phyloP scores from a whole-genome alignment of 768 basidiomycete species.

The Pisolithus orientalis region DNA sequence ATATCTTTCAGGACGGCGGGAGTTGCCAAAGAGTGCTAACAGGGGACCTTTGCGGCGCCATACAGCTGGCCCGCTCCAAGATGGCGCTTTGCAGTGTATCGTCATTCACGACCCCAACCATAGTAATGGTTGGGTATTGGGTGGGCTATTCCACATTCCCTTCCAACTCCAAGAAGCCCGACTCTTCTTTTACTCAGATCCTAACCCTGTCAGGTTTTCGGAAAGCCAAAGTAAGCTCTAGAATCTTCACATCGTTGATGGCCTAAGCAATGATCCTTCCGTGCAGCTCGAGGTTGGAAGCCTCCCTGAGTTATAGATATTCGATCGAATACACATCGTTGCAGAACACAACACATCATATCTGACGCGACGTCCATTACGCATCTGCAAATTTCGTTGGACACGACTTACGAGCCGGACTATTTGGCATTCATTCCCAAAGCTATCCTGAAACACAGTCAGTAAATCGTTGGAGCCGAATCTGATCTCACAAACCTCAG shows the following conservation, averaged over 20 bases:
- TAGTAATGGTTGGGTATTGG: no score
- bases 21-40: constrained; percentile 18
- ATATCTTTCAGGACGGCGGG: constrained; percentile 32
- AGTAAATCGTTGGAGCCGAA: constrained; percentile 1
- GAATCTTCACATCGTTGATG: constrained; percentile 28
- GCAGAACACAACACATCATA: constrained; percentile 31
- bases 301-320: constrained; percentile 36
- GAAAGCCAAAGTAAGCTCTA: constrained; percentile 38
- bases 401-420: constrained; percentile 29
- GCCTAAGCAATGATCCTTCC: constrained; percentile 16
- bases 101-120: no score
- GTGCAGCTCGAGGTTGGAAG: constrained; percentile 24
- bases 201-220: constrained; percentile 40
- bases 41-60: constrained; percentile 36
- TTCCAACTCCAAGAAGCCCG: constrained; percentile 35
- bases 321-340: constrained; percentile 41
- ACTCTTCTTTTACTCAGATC: constrained; percentile 39
- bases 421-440: constrained; percentile 40
- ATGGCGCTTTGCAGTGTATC: constrained; percentile 42
- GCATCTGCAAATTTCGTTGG: constrained; percentile 39
- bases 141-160: constrained; percentile 29
- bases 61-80: constrained; percentile 36
- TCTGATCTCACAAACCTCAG: constrained; percentile 58
- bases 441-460: constrained; percentile 63
- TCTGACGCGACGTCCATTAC: constrained; percentile 31